Evolutionary conservation across 73 alveolate species (phyloP), one percentile per base, ranked within the genome.

Genomic region (Breviolum minutum): DNA sequence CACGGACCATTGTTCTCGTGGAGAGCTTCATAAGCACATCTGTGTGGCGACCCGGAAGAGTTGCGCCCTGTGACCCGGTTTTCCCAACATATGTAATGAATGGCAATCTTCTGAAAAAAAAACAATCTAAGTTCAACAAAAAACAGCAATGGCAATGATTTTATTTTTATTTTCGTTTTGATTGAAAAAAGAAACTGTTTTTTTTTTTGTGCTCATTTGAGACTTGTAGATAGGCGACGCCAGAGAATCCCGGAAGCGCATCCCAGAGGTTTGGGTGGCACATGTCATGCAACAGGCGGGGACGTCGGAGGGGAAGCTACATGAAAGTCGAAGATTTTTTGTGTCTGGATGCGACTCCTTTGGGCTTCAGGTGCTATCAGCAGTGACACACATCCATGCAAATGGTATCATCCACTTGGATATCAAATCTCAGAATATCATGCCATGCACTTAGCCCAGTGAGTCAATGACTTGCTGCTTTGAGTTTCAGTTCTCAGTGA

Each of bases 1-100:
- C 29, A 92, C 98, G 26, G 98, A 92, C 12, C 90, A 92, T 26
- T 92, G 98, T 80, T 73, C 98, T 11, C 89, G 98, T 20, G 98
- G 98, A 10, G 98, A 92, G 90, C 68, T 92, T 62, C 98, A 92
- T 80, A 92, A 92, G 98, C 98, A 92, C 98, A 92, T 92, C 90
- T n/a, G 98, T 79, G 63, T n/a, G 74, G 66, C 54, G 54, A 40
- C 54, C 54, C 5, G 3, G 54, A 2, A 40, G 54, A 40, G 54
- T 40, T 40, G 0, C 54, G 54, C 3, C 54, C 54, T 40, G 54
- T 40, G 54, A 40, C 54, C 0, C 5, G 3, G n/a, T n/a, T n/a
- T n/a, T 40, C 5, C 54, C 54, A 40, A 40, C 54, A 40, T 40
- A 40, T 40, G 54, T 3, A 2, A 3, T 40, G n/a, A n/a, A n/a